Evolutionary conservation across 768 basidiomycete species (phyloP).

Genomic region (Termitomyces sp.): DNA sequence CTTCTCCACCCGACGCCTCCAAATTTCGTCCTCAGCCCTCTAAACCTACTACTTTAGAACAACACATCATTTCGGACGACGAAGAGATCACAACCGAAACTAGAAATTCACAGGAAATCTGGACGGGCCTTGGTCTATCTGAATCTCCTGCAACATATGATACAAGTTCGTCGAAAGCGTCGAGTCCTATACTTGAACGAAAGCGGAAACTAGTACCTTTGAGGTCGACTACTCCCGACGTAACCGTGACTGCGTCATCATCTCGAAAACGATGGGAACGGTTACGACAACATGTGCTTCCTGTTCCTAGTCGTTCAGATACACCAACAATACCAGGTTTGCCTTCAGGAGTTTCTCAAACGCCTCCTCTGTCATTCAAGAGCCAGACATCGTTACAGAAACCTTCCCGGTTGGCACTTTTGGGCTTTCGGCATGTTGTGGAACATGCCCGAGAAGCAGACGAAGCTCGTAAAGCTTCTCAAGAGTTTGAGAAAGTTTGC

Average conservation of each 20-base stretch:
- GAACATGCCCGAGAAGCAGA: slow-evolving; percentile 56
- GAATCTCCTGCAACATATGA: slow-evolving; percentile 1
- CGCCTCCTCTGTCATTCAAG: slow-evolving; percentile 13
- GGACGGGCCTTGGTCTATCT: slow-evolving; percentile 8
- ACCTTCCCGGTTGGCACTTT: slow-evolving; percentile 41
- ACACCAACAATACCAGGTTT: slow-evolving; percentile 21
- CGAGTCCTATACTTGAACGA: slow-evolving; percentile 10
- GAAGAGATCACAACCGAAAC: background rate
- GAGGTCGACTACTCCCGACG: slow-evolving; percentile 39
- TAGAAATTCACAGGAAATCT: slow-evolving; percentile 4
- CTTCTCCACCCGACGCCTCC: slow-evolving; percentile 3
- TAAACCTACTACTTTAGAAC: slow-evolving; percentile 2
- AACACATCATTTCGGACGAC: slow-evolving; percentile 2
- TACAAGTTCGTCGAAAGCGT: background rate
- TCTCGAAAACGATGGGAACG: slow-evolving; percentile 46
- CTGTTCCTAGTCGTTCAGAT: slow-evolving; percentile 18
- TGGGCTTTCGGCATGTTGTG: slow-evolving; percentile 61
- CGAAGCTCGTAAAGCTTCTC: slow-evolving; percentile 43
- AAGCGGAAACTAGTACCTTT: slow-evolving; percentile 8
- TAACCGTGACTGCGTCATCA: slow-evolving; percentile 32
- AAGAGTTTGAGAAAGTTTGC: slow-evolving; percentile 53
- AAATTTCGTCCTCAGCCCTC: slow-evolving; percentile 1
- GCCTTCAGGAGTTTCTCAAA: slow-evolving; percentile 13
- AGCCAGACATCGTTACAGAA: slow-evolving; percentile 35
- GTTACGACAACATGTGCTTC: slow-evolving; percentile 49